Conservation (phyloP, 208 protist species). For the Wallacemonas sp. region DNA sequence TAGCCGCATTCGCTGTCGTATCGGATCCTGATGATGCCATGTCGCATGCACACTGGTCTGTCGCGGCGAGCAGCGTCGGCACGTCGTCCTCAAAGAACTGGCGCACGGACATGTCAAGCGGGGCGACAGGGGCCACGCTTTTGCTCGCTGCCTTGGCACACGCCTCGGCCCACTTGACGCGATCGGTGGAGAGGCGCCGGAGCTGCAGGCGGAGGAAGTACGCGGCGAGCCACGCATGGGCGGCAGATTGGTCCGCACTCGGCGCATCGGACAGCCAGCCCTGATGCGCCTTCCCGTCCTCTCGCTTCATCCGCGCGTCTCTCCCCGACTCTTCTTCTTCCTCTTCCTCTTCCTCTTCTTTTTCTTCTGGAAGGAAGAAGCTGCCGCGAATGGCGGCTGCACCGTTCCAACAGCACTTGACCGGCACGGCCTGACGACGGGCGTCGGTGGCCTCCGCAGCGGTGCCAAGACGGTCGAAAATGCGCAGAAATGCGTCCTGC, state of each 20-base stretch:
- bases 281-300: neutral
- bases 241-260: neutral
- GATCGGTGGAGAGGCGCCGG: neutral
- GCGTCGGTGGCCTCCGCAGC: neutral
- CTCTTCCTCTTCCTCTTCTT: neutral
- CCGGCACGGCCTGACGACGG: conserved; percentile 33
- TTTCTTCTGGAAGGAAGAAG: conserved; percentile 38
- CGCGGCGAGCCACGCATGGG: neutral
- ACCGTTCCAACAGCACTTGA: conserved; percentile 88
- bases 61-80: neutral
- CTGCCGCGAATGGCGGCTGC: conserved; percentile 65
- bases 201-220: conserved; percentile 16
- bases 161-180: neutral
- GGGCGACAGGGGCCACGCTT: neutral
- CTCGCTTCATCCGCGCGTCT: neutral
- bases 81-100: conserved; percentile 11
- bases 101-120: neutral
- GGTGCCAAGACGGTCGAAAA: conserved; percentile 8
- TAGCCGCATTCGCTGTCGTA: too few relatives aligned
- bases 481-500: conserved; percentile 41
- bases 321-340: neutral
- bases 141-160: conserved; percentile 3
- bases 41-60: neutral
- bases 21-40: neutral
- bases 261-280: too few relatives aligned